Percentiles rank a stretch among this genome's conserved stretches.
Evolutionary conservation across 306 rosid species (phyloP).

Genomic region (Lablab purpureus): DNA sequence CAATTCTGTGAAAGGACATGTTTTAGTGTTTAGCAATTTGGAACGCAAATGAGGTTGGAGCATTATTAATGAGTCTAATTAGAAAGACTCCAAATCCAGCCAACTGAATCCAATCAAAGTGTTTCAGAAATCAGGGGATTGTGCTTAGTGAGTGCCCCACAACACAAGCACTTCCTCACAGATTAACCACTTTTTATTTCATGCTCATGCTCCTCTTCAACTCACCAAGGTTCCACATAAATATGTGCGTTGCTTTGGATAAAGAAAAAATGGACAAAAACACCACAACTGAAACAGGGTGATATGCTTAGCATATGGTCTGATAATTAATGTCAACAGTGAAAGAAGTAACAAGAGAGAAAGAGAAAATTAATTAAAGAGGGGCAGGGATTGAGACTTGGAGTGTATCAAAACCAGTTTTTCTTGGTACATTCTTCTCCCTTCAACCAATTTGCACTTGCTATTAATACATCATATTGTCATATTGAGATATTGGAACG

Average conservation of each 20-base stretch:
- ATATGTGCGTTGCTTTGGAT: background rate
- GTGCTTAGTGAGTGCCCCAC: slow-evolving; percentile 57
- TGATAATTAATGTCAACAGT: background rate
- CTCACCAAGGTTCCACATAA: slow-evolving; percentile 19
- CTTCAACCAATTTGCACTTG: slow-evolving; percentile 9
- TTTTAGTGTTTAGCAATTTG: slow-evolving; percentile 41
- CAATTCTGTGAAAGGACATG: slow-evolving; percentile 40
- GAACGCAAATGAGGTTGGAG: slow-evolving; percentile 36
- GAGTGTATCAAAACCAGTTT: slow-evolving; percentile 1
- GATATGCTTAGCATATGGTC: background rate
- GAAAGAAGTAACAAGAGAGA: background rate
- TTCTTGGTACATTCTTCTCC: background rate
- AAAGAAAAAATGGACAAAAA: slow-evolving; percentile 43
- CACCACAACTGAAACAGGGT: slow-evolving; percentile 3
- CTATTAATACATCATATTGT: slow-evolving; percentile 29
- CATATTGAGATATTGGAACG: slow-evolving; percentile 34
- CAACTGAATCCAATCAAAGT: slow-evolving; percentile 51
- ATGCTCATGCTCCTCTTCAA: slow-evolving; percentile 36
- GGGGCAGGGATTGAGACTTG: slow-evolving; percentile 12
- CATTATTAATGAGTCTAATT: slow-evolving; percentile 44
- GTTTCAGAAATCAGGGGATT: slow-evolving; percentile 59
- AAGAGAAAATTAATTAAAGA: background rate
- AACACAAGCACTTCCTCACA: slow-evolving; percentile 42
- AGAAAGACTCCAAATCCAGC: slow-evolving; percentile 57
- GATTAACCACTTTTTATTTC: slow-evolving; percentile 41